Percentiles rank a stretch among this genome's conserved stretches.
phyloP scores from a whole-genome alignment of 495 filamentous ascomycete species.

The Penicillium parvum region DNA sequence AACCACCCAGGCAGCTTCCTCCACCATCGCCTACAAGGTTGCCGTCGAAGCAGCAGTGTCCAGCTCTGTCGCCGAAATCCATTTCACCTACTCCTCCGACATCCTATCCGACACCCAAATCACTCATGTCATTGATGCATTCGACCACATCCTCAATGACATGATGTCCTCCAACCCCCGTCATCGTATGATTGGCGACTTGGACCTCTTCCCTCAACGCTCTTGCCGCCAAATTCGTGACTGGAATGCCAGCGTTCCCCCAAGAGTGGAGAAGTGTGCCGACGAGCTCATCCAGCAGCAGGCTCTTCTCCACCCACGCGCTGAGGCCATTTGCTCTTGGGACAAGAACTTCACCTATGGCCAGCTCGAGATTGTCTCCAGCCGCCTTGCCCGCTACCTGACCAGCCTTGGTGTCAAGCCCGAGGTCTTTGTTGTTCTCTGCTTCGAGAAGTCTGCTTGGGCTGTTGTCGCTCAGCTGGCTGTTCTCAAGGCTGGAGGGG shows the following conservation, averaged over 20 bases:
- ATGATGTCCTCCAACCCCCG: slow-evolving; percentile 28
- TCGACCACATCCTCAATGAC: slow-evolving; percentile 33
- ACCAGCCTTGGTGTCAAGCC: slow-evolving; percentile 39
- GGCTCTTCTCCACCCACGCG: slow-evolving; percentile 23
- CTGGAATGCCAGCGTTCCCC: slow-evolving; percentile 34
- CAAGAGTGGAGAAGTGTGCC: slow-evolving; percentile 37
- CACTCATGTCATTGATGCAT: slow-evolving; percentile 36
- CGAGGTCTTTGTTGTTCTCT: slow-evolving; percentile 48
- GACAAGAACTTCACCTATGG: slow-evolving; percentile 47
- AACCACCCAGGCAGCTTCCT: not conserved
- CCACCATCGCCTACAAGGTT: slow-evolving; percentile 48
- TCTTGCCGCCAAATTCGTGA: slow-evolving; percentile 29
- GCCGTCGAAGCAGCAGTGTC: slow-evolving; percentile 54
- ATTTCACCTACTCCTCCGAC: slow-evolving; percentile 38
- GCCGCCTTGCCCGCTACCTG: slow-evolving; percentile 32
- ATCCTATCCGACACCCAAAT: slow-evolving; percentile 33
- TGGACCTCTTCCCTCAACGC: slow-evolving; percentile 29
- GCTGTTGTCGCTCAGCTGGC: slow-evolving; percentile 50
- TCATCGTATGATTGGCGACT: slow-evolving; percentile 26
- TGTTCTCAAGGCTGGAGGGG: slow-evolving; percentile 56
- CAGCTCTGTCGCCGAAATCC: slow-evolving; percentile 26
- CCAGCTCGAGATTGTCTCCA: slow-evolving; percentile 38
- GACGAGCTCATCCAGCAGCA: slow-evolving; percentile 47
- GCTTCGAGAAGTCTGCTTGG: slow-evolving; percentile 56
- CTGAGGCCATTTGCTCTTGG: slow-evolving; percentile 44